Base-by-base conservation (phyloP, 352 stramenopile species). In the Elongisporangium prolatum region DNA sequence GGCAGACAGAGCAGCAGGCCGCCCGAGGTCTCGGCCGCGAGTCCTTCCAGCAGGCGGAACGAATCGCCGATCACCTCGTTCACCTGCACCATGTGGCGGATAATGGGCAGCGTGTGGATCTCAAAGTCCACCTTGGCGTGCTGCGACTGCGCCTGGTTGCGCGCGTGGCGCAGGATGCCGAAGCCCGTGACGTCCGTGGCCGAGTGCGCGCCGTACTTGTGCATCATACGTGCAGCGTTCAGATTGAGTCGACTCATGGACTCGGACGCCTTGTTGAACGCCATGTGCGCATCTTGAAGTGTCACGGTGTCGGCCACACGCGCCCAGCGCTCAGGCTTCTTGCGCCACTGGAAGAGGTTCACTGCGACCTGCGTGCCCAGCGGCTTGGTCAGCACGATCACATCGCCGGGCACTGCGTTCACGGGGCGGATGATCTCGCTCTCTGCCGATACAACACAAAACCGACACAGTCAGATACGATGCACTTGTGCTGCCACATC, bases 121-220 rank as follows among this genome's bases (percentile, higher is more conserved):
- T 97, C 86, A 51, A 98, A 95, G 44, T 91, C 83, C 22, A 98
- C 92, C n/a, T 79, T 68, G 5, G 51, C 69, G 10, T 72, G 71
- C 76, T 98, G 94, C 57, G 96, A 97, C 67, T 97, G 89, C 58
- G 93, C 88, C 57, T 98, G 82, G 74, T 98, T 98, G 44, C 78
- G 74, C 21, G 93, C 89, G 74, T 98, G 95, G 37, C 92, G 93
- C 18, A 98, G 71, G 40, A 98, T 86, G 20, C 95, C 95, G 77
- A 98, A 98, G 59, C 95, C 95, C 57, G 95, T 98, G 40, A 98
- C 93, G 70, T 98, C 95, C 20, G 95, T 98, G n/a, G 86, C 91
- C 25, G 91, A 97, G 69, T 96, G 81, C 6, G 94, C 93, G 21
- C 83, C 72, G 55, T 98, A 86, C 75, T 93, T 97, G 56, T 95